Base-by-base conservation (phyloP, 768 basidiomycete species). In the Tremella mesenterica region DNA sequence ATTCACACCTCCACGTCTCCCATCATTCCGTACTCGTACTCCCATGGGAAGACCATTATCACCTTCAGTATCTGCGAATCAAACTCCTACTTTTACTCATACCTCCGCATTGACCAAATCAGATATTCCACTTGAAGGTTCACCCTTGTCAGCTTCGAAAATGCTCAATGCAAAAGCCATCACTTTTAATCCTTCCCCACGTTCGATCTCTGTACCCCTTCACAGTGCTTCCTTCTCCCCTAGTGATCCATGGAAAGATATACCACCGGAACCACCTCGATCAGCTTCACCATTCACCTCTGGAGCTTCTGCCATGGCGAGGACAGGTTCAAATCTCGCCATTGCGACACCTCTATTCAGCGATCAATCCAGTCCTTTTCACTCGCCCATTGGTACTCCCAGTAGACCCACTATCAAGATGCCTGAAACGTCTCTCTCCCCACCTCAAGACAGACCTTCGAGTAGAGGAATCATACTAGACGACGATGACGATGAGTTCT, bases 331-430 rank as follows among this genome's bases (percentile, higher is more conserved):
- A 2, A 93, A 89, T 68, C 80, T 95, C 8, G 90, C 90, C 30
- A 91, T 93, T 56, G 90, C 90, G 7, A 86, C 88, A 0, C 91
- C 91, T 4, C 77, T 95, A 21, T 79, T 90, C 41, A 85, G 87
- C 44, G 86, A 88, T 56, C 57, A 63, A 30, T 58, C 61, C 2
- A 65, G 62, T 20, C 67, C 67, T 1, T 71, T 69, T 45, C 67
- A 66, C 38, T 68, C 65, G 7, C 69, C 69, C 4, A 50, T 66
- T 21, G 67, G 67, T 12, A 68, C 67, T 12, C 67, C 69, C 5
- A 59, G 59, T 25, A 52, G 61, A 33, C 50, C 46, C 12, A 49
- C 58, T 6, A 55, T 57, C 44, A 64, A 63, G 28, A 58, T 66
- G 56, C 64, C 64, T 1, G 69, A 69, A 26, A 47, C 59, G 2